Base-by-base conservation (phyloP, 2,329 filamentous ascomycete genomes). In the Ophiostoma perfectum region DNA sequence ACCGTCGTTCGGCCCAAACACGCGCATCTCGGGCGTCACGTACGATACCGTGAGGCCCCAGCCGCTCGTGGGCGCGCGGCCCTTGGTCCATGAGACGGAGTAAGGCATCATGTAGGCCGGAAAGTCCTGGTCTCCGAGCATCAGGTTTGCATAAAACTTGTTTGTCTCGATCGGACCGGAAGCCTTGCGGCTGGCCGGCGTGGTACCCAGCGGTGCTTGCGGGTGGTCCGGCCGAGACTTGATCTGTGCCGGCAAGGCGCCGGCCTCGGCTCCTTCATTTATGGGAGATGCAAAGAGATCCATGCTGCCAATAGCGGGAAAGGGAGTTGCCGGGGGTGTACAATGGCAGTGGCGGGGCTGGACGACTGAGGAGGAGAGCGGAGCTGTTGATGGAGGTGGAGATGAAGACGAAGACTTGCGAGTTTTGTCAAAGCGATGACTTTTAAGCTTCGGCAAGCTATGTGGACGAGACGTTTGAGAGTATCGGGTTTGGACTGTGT, bases 131-230 rank as follows among this genome's bases (percentile, higher is more conserved):
- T 83, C 83, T 4, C 88, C 90, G 0, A 97, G 81, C 76, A 92
- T 92, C 71, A 95, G 87, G 74, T 95, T 95, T 73, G 88, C 83
- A 73, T 91, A 92, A 76, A 93, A 93, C 74, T 91, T 93, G 81
- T 93, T 94, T 38, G 91, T 94, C 65, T 86, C 81, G 63, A 91
- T 79, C 3, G 88, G 86, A 0, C 76, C 75, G 1, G 63, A 44
- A 16, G 63, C 63, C 18, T 64, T 44, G 63, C 64, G 64, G 64
- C 64, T 52, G 45, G 14, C 45, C 5, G 64, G 36, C 27, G 64
- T 65, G 11, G 64, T 52, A 5, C 64, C 64, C 27, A 65, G 64
- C 36, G 64, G 64, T 27, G 83, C 78, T 39, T 85, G 85, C 0
- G 88, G 88, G 71, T 90, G 88, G 71, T 88, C 85, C 27, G 79